phyloP scores from a whole-genome alignment of 345 rosid species.

The Ceriops decandra region DNA sequence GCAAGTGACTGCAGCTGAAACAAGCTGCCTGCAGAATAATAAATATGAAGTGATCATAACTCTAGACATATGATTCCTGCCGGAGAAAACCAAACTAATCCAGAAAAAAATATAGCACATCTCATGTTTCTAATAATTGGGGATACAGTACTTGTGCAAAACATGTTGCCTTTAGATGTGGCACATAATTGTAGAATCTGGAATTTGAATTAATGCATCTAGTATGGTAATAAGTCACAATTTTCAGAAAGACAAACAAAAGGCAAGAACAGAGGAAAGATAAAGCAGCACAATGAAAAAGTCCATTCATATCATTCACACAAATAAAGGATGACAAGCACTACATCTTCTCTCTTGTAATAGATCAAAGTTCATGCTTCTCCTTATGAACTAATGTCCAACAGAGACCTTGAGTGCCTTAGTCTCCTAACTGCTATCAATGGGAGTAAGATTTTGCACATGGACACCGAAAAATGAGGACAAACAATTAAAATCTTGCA shows the following conservation, averaged over 20 bases:
- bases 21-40: conserved; percentile 51
- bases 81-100: neutral
- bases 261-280: too few relatives aligned
- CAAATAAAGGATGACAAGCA: neutral
- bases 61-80: neutral
- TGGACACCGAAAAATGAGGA: neutral
- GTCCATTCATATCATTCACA: neutral
- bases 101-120: too few relatives aligned
- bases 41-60: neutral
- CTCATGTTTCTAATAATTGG: too few relatives aligned
- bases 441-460: neutral
- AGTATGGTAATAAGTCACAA: too few relatives aligned
- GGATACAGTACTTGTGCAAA: too few relatives aligned
- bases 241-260: too few relatives aligned
- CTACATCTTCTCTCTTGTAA: neutral
- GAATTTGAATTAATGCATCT: too few relatives aligned
- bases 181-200: too few relatives aligned
- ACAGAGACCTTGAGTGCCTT: neutral
- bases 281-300: too few relatives aligned
- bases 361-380: neutral
- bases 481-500: too few relatives aligned
- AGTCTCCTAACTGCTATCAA: neutral
- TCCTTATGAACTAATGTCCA: neutral
- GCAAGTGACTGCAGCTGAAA: conserved; percentile 39
- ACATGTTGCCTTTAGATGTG: too few relatives aligned